Conservation (phyloP, 2,329 filamentous ascomycete genomes). For the Mycogone perniciosa region DNA sequence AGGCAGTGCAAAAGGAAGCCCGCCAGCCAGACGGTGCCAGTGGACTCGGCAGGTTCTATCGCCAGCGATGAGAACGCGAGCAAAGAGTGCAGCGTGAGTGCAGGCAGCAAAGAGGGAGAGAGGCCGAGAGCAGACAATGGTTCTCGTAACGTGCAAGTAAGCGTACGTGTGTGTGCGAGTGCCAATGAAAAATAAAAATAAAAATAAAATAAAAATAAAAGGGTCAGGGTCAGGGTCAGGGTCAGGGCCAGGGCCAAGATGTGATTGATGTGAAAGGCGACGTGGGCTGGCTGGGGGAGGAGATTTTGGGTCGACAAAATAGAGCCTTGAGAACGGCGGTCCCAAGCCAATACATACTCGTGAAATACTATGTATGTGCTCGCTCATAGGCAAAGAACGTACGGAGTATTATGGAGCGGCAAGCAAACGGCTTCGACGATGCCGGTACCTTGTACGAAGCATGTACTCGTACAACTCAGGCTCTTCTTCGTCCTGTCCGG, state of each 20-base stretch:
- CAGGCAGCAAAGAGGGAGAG: not conserved
- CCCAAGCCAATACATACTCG: too few relatives aligned
- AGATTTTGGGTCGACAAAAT: constrained; percentile 2
- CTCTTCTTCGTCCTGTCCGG: not conserved
- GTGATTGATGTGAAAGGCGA: not conserved
- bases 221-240: not conserved
- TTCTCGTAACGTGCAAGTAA: too few relatives aligned
- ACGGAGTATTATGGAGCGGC: too few relatives aligned
- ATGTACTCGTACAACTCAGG: not conserved
- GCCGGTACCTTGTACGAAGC: not conserved
- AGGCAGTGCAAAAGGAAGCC: constrained; percentile 1
- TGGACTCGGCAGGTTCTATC: not conserved
- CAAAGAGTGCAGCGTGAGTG: not conserved
- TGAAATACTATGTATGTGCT: not conserved
- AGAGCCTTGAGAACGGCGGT: not conserved
- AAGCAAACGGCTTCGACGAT: not conserved
- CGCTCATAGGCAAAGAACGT: not conserved
- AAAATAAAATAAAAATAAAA: not conserved
- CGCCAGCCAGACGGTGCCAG: not conserved
- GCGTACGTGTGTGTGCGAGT: too few relatives aligned
- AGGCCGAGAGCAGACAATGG: not conserved
- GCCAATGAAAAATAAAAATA: not conserved
- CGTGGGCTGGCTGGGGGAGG: not conserved
- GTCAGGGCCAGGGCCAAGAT: not conserved
- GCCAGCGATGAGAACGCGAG: not conserved